A percentile compares a stretch with the other conserved stretches of the same genome.
Conservation (phyloP, 164 flowering plant species). For the Chimonanthus salicifolius region DNA sequence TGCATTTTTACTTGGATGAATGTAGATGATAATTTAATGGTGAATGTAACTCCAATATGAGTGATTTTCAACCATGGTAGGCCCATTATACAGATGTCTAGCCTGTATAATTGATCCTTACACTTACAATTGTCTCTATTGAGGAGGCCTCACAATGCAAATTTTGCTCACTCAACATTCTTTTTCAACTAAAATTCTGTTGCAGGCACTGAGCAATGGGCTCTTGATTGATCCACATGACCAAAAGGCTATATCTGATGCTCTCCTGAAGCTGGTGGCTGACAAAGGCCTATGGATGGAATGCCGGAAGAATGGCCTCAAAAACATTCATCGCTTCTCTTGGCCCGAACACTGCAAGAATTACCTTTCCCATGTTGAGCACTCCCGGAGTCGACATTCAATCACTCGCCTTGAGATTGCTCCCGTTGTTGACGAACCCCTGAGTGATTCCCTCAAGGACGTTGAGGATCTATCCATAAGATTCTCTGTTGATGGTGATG, state of each 20-base stretch:
- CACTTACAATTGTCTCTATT: too few relatives aligned
- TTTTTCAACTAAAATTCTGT: too few relatives aligned
- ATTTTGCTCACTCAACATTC: too few relatives aligned
- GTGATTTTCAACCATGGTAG: too few relatives aligned
- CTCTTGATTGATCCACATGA: slow-evolving; percentile 74
- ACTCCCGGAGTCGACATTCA: slow-evolving; percentile 66
- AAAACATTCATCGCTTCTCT: slow-evolving; percentile 68
- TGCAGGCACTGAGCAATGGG: slow-evolving; percentile 60
- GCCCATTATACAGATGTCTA: too few relatives aligned
- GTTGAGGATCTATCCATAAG: slow-evolving; percentile 69
- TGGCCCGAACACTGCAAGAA: slow-evolving; percentile 82
- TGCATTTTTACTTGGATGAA: too few relatives aligned
- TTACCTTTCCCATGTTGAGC: slow-evolving; percentile 66
- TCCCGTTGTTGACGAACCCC: slow-evolving; percentile 55
- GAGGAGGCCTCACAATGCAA: too few relatives aligned
- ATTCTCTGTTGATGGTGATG: slow-evolving; percentile 62
- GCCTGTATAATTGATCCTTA: too few relatives aligned
- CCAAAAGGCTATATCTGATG: slow-evolving; percentile 61
- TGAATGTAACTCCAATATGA: too few relatives aligned
- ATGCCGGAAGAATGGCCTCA: slow-evolving; percentile 60
- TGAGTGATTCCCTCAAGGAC: slow-evolving; percentile 74
- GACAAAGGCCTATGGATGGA: slow-evolving; percentile 65
- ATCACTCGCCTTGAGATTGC: slow-evolving; percentile 42
- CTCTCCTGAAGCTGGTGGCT: slow-evolving; percentile 71
- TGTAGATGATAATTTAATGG: too few relatives aligned